phyloP scores from a whole-genome alignment of 1,284 basidiomycete genomes.

The Mycosarcoma maydis region DNA sequence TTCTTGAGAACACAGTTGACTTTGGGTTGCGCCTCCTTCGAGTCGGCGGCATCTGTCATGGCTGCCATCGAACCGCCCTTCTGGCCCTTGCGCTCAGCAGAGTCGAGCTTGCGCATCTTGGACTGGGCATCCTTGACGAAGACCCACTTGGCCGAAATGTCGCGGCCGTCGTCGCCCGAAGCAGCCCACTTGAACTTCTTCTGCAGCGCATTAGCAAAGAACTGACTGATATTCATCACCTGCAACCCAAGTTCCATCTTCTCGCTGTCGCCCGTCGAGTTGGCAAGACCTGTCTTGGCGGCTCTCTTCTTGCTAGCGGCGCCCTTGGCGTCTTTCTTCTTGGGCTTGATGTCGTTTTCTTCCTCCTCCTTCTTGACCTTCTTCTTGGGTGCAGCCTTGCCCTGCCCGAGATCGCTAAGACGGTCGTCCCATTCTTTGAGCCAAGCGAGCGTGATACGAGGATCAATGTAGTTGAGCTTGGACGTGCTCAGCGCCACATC shows the following conservation, averaged over 20 bases:
- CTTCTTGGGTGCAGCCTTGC: constrained; percentile 28
- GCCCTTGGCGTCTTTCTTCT: constrained; percentile 27
- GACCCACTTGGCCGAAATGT: constrained; percentile 53
- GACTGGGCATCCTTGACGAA: constrained; percentile 61
- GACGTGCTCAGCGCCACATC: constrained; percentile 65
- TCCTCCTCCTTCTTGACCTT: constrained; percentile 56
- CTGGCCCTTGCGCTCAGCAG: constrained; percentile 47
- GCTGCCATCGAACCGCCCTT: constrained; percentile 41
- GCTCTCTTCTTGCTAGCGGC: constrained; percentile 26
- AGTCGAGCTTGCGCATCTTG: constrained; percentile 59
- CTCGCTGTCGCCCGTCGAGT: constrained; percentile 55
- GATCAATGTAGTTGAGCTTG: constrained; percentile 67
- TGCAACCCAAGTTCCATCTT: constrained; percentile 64
- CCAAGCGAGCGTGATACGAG: constrained; percentile 65
- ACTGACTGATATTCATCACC: constrained; percentile 60
- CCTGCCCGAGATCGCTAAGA: constrained; percentile 42
- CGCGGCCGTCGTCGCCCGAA: constrained; percentile 50
- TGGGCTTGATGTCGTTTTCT: constrained; percentile 42
- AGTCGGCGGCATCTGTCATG: constrained; percentile 39
- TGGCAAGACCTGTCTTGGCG: constrained; percentile 34
- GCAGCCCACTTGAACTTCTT: constrained; percentile 66
- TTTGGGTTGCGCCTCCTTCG: constrained; percentile 17
- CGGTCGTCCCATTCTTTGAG: constrained; percentile 64
- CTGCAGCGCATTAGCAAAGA: constrained; percentile 65
- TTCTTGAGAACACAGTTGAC: constrained; percentile 30